Conservation (phyloP, 441 rosid species). For the Bocquillonia castaneifolia region DNA sequence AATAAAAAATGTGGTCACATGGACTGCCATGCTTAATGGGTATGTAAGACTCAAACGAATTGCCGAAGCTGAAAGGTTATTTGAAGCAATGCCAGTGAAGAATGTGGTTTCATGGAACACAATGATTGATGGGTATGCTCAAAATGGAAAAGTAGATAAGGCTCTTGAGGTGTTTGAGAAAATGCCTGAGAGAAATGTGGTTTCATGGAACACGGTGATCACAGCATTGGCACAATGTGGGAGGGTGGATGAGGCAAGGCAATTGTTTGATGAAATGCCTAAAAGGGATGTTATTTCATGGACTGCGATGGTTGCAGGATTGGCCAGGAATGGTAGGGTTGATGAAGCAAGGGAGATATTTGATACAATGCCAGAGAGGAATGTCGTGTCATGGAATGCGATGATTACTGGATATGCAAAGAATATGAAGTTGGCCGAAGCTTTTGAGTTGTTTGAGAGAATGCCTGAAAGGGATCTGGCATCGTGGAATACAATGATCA, state of each 20-base stretch:
- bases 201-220: constrained; percentile 56
- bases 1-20: constrained; percentile 59
- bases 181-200: constrained; percentile 56
- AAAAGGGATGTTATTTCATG: constrained; percentile 56
- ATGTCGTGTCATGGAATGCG: constrained; percentile 61
- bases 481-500: constrained; percentile 74
- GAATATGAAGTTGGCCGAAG: constrained; percentile 48
- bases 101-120: constrained; percentile 67
- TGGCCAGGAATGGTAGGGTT: constrained; percentile 47
- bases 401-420: constrained; percentile 67
- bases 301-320: constrained; percentile 55
- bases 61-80: constrained; percentile 52
- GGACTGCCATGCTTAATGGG: constrained; percentile 69
- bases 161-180: constrained; percentile 45
- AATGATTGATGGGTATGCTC: constrained; percentile 57
- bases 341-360: constrained; percentile 55
- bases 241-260: constrained; percentile 49
- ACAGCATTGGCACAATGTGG: constrained; percentile 45
- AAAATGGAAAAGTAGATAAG: constrained; percentile 36
- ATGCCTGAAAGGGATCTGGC: constrained; percentile 56
- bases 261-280: constrained; percentile 48
- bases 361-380: constrained; percentile 51
- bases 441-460: constrained; percentile 45
- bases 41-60: constrained; percentile 43
- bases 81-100: constrained; percentile 50